Evolutionary conservation across 495 filamentous ascomycete genomes (phyloP).

Genomic region (Xeromyces bisporus): DNA sequence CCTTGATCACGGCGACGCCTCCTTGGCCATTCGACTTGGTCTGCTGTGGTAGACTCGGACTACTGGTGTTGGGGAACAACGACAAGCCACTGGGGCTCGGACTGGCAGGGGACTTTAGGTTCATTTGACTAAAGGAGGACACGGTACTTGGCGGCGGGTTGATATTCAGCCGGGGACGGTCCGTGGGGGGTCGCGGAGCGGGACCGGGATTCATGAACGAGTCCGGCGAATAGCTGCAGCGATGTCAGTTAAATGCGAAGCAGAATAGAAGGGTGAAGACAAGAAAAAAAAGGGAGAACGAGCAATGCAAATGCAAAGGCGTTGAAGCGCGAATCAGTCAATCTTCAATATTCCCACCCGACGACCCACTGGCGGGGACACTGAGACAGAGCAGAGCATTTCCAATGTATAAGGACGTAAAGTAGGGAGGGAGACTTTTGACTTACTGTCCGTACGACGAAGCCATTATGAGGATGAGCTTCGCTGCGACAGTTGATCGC

Average conservation of each 20-base stretch:
- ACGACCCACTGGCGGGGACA: too few relatives aligned
- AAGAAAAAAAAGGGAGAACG: too few relatives aligned
- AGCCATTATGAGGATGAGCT: conserved; percentile 4
- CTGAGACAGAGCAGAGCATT: too few relatives aligned
- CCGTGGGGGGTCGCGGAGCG: conserved; percentile 74
- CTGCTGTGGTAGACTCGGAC: conserved; percentile 45
- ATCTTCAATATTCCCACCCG: too few relatives aligned
- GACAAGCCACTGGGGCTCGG: conserved; percentile 28
- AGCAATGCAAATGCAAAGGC: too few relatives aligned
- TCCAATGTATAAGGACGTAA: too few relatives aligned
- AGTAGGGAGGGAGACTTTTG: too few relatives aligned
- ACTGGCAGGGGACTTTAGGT: conserved; percentile 49
- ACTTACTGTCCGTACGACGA: conserved; percentile 29
- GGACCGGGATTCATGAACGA: conserved; percentile 96
- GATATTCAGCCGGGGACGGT: conserved; percentile 63
- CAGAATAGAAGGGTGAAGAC: too few relatives aligned
- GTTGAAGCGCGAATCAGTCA: too few relatives aligned
- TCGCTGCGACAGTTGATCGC: too few relatives aligned
- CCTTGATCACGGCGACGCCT: conserved; percentile 63
- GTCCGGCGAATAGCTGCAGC: conserved; percentile 41
- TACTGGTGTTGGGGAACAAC: conserved; percentile 44
- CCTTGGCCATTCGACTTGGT: conserved; percentile 41
- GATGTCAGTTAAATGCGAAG: too few relatives aligned
- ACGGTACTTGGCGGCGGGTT: conserved; percentile 44
- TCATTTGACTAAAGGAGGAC: conserved; percentile 63